phyloP scores from a whole-genome alignment of 2,329 filamentous ascomycete genomes.

The Apiospora marii region DNA sequence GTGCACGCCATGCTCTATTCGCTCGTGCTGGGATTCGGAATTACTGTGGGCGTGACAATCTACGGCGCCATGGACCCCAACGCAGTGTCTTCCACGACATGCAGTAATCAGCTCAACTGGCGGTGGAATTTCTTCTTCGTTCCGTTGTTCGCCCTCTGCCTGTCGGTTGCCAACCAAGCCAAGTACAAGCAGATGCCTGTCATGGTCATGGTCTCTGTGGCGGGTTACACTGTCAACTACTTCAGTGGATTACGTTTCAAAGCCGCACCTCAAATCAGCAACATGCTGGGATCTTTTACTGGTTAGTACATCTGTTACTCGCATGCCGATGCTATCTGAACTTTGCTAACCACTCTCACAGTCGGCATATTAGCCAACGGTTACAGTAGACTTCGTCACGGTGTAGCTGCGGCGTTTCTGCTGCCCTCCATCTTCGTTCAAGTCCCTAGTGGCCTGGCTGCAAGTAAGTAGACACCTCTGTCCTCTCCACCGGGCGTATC shows the following conservation, averaged over 20 bases:
- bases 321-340: not conserved
- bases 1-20: constrained; percentile 80
- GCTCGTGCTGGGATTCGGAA: constrained; percentile 75
- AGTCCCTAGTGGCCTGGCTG: constrained; percentile 56
- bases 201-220: constrained; percentile 77
- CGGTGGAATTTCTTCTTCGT: constrained; percentile 74
- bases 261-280: constrained; percentile 77
- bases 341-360: constrained; percentile 42
- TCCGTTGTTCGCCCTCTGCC: constrained; percentile 73
- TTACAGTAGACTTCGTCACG: constrained; percentile 69
- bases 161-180: constrained; percentile 76
- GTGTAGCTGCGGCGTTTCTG: constrained; percentile 56
- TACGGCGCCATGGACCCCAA: constrained; percentile 53
- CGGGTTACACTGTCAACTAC: constrained; percentile 79
- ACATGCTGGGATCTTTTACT: constrained; percentile 75
- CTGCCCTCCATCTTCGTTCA: constrained; percentile 58
- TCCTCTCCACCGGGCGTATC: not conserved
- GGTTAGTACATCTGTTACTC: not conserved
- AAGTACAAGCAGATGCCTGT: constrained; percentile 82
- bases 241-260: constrained; percentile 72
- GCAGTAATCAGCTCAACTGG: constrained; percentile 40
- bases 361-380: constrained; percentile 81
- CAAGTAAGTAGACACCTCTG: constrained; percentile 34
- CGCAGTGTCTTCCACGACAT: constrained; percentile 45
- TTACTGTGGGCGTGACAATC: constrained; percentile 58